Conservation (phyloP, 768 basidiomycete species). For the Phylloporus sp. region DNA sequence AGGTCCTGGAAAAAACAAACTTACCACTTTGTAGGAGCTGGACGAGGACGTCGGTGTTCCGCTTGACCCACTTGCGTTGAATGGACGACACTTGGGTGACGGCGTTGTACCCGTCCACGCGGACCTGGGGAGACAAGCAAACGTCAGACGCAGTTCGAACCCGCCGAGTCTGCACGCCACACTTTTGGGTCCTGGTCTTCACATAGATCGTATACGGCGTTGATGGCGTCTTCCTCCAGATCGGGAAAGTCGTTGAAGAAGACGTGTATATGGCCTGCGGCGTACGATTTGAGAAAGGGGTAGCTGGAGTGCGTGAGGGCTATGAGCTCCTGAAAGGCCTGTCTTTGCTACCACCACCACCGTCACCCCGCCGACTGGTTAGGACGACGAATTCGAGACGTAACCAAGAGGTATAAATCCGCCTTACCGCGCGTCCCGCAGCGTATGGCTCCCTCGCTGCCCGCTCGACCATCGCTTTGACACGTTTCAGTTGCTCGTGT, state of each 20-base stretch:
- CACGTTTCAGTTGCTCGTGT: constrained; percentile 16
- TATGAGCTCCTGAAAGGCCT: constrained; percentile 50
- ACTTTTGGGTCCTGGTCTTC: constrained; percentile 60
- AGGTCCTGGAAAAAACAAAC: constrained; percentile 25
- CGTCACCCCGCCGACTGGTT: too few relatives aligned
- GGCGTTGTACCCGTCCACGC: constrained; percentile 63
- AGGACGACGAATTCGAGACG: constrained; percentile 3
- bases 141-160: constrained; percentile 4
- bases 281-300: constrained; percentile 48
- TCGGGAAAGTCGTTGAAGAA: constrained; percentile 68
- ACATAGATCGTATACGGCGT: constrained; percentile 74
- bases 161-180: constrained; percentile 13
- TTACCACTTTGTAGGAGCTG: constrained; percentile 70
- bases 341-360: constrained; percentile 40
- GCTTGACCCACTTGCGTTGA: constrained; percentile 55
- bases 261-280: constrained; percentile 49
- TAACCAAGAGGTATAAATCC: constrained; percentile 1
- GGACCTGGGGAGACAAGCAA: constrained; percentile 45
- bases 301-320: constrained; percentile 46
- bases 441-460: constrained; percentile 38
- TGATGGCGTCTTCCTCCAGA: constrained; percentile 68
- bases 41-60: constrained; percentile 72
- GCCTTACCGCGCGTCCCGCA: constrained; percentile 37
- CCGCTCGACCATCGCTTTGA: constrained; percentile 38
- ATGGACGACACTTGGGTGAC: constrained; percentile 47